phyloP scores from a whole-genome alignment of 1,139 yeast species.

The Pichia sp. region DNA sequence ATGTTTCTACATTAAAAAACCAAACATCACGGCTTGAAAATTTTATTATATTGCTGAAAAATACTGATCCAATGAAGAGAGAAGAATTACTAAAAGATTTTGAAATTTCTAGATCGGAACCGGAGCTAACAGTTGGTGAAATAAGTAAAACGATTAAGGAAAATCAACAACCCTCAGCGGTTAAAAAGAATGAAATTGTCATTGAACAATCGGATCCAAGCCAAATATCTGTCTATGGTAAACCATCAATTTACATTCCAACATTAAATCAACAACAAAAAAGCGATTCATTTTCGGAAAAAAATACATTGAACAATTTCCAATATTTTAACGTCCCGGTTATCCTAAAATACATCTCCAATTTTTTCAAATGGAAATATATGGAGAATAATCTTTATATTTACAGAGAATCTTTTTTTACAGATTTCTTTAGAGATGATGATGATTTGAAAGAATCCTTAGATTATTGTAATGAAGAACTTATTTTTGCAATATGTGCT shows the following conservation, averaged over 20 bases:
- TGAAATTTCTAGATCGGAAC: background rate
- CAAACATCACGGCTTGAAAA: background rate
- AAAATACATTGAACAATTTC: background rate
- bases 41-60: slow-evolving; percentile 3
- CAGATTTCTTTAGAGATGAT: slow-evolving; percentile 10
- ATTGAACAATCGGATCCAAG: slow-evolving; percentile 1
- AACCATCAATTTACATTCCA: slow-evolving; percentile 8
- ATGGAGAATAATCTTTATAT: slow-evolving; percentile 6
- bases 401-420: slow-evolving; percentile 12
- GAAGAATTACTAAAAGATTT: background rate
- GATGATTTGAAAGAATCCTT: slow-evolving; percentile 10
- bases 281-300: background rate
- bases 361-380: slow-evolving; percentile 11
- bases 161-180: background rate
- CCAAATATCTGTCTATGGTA: slow-evolving; percentile 7
- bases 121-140: too few relatives aligned
- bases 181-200: background rate
- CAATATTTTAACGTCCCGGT: slow-evolving; percentile 5
- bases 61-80: background rate
- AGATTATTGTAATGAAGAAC: slow-evolving; percentile 11
- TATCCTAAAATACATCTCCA: slow-evolving; percentile 9
- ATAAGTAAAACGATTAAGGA: too few relatives aligned
- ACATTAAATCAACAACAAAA: background rate
- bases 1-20: slow-evolving; percentile 3
- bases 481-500: slow-evolving; percentile 12